phyloP scores from a whole-genome alignment of 139 green algal genomes.

The Micractinium sp. region DNA sequence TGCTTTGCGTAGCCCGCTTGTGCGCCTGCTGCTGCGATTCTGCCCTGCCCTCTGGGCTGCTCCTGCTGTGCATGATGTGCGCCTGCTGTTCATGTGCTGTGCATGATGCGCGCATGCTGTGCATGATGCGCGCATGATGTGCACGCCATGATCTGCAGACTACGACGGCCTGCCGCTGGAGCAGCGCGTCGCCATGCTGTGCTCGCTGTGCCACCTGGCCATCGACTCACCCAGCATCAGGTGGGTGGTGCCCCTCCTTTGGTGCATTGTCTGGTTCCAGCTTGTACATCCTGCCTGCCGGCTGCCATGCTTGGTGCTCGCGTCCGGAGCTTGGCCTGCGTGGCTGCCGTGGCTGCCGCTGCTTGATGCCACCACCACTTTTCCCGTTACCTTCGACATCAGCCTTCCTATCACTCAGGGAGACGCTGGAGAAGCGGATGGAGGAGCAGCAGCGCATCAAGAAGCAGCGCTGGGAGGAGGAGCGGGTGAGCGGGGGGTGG shows the following conservation, averaged over 20 bases:
- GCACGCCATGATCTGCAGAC: slow-evolving; percentile 22
- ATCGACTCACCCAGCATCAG: slow-evolving; percentile 39
- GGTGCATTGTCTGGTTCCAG: neutral
- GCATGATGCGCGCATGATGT: neutral
- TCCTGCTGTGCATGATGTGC: neutral
- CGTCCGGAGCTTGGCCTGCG: too few relatives aligned
- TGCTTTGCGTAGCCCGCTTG: too few relatives aligned
- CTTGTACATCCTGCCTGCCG: neutral
- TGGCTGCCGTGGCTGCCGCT: too few relatives aligned
- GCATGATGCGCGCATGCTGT: neutral
- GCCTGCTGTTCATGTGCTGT: neutral
- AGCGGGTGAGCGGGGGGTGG: too few relatives aligned
- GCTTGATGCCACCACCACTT: too few relatives aligned
- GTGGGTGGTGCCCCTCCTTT: neutral
- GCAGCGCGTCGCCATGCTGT: slow-evolving; percentile 66
- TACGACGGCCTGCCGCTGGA: slow-evolving; percentile 71
- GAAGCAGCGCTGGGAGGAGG: slow-evolving; percentile 66
- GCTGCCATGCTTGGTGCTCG: too few relatives aligned
- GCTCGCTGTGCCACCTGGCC: slow-evolving; percentile 57
- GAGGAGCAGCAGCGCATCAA: slow-evolving; percentile 65
- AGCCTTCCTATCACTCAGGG: neutral
- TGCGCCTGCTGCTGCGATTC: too few relatives aligned
- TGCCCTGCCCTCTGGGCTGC: neutral
- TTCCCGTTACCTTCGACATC: too few relatives aligned
- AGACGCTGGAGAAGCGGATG: slow-evolving; percentile 63